A percentile compares a stretch with the other conserved stretches of the same genome.
Evolutionary conservation across 164 flowering plant genomes (phyloP).

Genomic region (Berberis vulgaris): DNA sequence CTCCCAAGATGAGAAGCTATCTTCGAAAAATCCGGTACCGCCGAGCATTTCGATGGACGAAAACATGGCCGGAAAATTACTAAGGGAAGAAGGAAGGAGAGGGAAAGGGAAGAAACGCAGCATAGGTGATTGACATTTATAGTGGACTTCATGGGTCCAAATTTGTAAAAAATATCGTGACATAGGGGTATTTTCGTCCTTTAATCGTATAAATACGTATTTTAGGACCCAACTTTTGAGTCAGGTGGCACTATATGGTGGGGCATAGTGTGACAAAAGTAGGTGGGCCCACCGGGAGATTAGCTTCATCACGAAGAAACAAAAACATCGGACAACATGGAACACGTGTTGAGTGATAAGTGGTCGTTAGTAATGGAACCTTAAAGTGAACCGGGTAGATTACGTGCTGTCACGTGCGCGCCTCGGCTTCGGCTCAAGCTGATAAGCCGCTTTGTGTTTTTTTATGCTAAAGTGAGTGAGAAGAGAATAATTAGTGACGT

Average conservation of each 20-base stretch:
- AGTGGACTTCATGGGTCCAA: constrained; percentile 12
- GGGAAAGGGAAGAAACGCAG: constrained; percentile 69
- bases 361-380: background rate
- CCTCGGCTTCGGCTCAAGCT: too few relatives aligned
- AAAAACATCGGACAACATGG: constrained; percentile 7
- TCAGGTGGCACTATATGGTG: constrained; percentile 41
- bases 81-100: constrained; percentile 13
- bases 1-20: constrained; percentile 44
- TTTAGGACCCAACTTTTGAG: constrained; percentile 25
- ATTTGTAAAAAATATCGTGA: background rate
- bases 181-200: constrained; percentile 28
- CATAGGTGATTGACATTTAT: constrained; percentile 44
- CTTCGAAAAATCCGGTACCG: constrained; percentile 11
- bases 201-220: background rate
- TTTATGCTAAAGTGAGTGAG: too few relatives aligned
- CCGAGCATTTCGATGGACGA: constrained; percentile 7
- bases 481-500: too few relatives aligned
- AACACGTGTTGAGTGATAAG: background rate
- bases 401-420: too few relatives aligned
- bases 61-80: constrained; percentile 23
- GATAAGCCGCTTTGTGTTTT: too few relatives aligned
- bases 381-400: background rate
- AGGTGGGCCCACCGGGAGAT: background rate
- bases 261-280: constrained; percentile 1
- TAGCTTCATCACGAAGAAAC: constrained; percentile 25